Percentiles rank a stretch among this genome's conserved stretches.
phyloP scores from a whole-genome alignment of 208 protist species.

The Trypanosomatidae sp. region DNA sequence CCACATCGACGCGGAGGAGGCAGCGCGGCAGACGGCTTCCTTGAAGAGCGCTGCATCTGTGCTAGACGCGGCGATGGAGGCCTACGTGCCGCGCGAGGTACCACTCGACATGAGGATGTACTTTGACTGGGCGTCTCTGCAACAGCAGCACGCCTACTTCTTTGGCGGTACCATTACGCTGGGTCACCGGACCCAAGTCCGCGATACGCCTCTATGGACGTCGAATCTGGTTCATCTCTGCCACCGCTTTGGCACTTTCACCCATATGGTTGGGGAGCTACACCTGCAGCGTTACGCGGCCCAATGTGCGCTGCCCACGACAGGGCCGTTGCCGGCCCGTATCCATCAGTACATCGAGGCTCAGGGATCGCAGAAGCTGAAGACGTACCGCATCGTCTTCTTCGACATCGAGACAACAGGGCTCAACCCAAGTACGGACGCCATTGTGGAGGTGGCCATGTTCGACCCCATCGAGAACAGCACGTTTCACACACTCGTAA shows the following conservation, averaged over 20 bases:
- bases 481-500: slow-evolving; percentile 76
- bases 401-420: slow-evolving; percentile 91
- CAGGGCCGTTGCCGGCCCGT: slow-evolving; percentile 29
- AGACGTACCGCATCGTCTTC: slow-evolving; percentile 55
- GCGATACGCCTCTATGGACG: slow-evolving; percentile 53
- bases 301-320: slow-evolving; percentile 34
- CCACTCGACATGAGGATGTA: slow-evolving; percentile 59
- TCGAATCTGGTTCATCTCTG: slow-evolving; percentile 82
- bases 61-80: slow-evolving; percentile 57
- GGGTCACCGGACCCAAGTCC: slow-evolving; percentile 28
- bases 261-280: slow-evolving; percentile 44
- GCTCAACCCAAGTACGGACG: slow-evolving; percentile 74
- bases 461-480: slow-evolving; percentile 83
- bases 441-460: slow-evolving; percentile 81
- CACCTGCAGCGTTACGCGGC: slow-evolving; percentile 81
- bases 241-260: slow-evolving; percentile 62
- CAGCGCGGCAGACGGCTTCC: slow-evolving; percentile 48
- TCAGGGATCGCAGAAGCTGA: slow-evolving; percentile 22
- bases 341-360: slow-evolving; percentile 39
- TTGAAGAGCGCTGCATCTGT: slow-evolving; percentile 46
- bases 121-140: slow-evolving; percentile 82
- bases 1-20: slow-evolving; percentile 68
- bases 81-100: slow-evolving; percentile 65
- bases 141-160: slow-evolving; percentile 72
- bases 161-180: slow-evolving; percentile 73